Conservation (phyloP, 129 eudicot genomes). For the Flaveria brownii region DNA sequence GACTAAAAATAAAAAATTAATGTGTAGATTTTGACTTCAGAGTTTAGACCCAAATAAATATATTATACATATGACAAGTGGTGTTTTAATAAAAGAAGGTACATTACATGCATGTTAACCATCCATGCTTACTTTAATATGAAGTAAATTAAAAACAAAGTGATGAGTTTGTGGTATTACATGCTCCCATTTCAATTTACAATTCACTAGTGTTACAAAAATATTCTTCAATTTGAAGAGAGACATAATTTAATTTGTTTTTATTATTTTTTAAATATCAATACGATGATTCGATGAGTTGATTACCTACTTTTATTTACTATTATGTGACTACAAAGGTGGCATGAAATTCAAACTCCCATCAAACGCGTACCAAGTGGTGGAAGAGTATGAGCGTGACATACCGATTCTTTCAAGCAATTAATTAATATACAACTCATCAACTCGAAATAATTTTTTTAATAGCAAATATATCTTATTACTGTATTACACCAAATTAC, state of each 20-base stretch:
- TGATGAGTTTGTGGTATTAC: not conserved
- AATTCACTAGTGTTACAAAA: not conserved
- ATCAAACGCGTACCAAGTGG: conserved; percentile 5
- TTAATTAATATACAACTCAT: too few relatives aligned
- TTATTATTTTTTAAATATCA: not conserved
- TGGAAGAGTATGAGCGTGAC: conserved; percentile 4
- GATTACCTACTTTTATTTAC: conserved; percentile 24
- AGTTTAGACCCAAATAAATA: not conserved
- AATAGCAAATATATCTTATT: too few relatives aligned
- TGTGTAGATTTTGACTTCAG: too few relatives aligned
- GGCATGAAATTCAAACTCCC: not conserved
- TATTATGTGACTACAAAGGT: not conserved
- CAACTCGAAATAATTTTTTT: too few relatives aligned
- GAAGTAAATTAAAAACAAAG: not conserved
- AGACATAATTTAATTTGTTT: not conserved
- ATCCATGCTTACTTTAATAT: not conserved
- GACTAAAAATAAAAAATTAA: too few relatives aligned
- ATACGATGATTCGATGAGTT: conserved; percentile 6
- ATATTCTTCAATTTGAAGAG: not conserved
- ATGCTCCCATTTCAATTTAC: not conserved
- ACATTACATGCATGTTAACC: not conserved
- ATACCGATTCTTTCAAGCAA: not conserved
- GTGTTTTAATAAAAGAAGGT: not conserved
- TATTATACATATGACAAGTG: not conserved
- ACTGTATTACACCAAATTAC: too few relatives aligned